Base-by-base conservation (phyloP, 371 early-diverging fungal genomes). In the Mucor velutinosus region DNA sequence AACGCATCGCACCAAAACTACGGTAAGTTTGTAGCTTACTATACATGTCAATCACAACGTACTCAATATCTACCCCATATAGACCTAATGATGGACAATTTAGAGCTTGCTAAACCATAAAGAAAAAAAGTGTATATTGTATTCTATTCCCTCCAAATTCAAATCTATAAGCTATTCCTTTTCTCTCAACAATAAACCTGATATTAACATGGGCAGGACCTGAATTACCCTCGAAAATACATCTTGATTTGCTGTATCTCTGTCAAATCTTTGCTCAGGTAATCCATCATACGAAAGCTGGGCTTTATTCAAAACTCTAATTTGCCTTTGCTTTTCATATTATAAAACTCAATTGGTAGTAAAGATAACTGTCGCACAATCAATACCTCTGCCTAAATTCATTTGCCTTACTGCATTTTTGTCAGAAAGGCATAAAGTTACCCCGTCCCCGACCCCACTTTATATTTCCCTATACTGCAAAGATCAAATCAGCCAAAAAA, bases 1-100 rank as follows among this genome's bases (percentile, higher is more conserved):
- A 25, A 51, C 25, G 4, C 19, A 49, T 25, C 60, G 53, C 43
- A 61, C 32, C 43, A 56, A 55, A 39, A 62, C 29, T 67, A 62
- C 58, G 68, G 68, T 67, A 67, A 61, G 39, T 7, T 30, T 19
- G 7, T 33, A 33, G 33, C 33, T 29, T 41, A 1, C 1, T 19
- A 35, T 29, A 32, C 21, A 17, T 2, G 17, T 32, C 11, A 30
- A 19, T 5, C 7, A 7, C 21, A 27, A 55, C 12, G 17, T 12
- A 19, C 27, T 29, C 29, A 55, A 30, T 30, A 30, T 30, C 30
- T 30, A 6, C 30, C 30, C 6, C 30, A 30, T 30, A n/a, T 15
- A 56, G 56, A 56, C 7, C 5, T 56, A 30, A 56, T 32, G 17
- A 56, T 56, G 56, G 56, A 56, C 30, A 32, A 56, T 32, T n/a